A percentile compares a stretch with the other conserved stretches of the same genome.
Conservation (phyloP, 371 early-diverging fungal genomes). For the Parasitella parasitica region DNA sequence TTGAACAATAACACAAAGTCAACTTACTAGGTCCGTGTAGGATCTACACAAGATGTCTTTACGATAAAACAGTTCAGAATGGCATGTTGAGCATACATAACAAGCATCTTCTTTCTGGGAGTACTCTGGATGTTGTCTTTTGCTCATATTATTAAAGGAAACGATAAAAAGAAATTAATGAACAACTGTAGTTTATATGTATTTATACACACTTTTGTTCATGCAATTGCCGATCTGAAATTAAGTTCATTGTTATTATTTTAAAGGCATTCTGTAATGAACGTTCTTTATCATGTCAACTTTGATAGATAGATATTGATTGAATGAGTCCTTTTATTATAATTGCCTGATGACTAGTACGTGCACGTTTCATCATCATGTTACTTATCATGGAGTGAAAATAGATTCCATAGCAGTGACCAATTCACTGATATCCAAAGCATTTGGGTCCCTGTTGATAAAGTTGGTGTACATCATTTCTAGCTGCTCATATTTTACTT, state of each 20-base stretch:
- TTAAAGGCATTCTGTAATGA: no score
- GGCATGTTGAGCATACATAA: constrained; percentile 56
- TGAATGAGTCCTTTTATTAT: no score
- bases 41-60: constrained; percentile 67
- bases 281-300: no score
- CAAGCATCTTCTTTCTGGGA: constrained; percentile 43
- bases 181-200: no score
- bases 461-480: neutral
- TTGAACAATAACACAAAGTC: neutral
- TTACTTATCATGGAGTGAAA: no score
- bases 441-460: neutral
- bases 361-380: no score
- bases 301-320: no score
- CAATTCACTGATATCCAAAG: neutral
- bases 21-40: constrained; percentile 25
- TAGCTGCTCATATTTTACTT: constrained; percentile 5
- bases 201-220: no score
- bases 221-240: no score
- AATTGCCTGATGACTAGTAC: no score
- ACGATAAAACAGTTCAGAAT: constrained; percentile 61
- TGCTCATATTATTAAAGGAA: neutral
- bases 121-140: constrained; percentile 39
- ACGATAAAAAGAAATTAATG: no score
- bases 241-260: no score
- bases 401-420: neutral